These are phyloP conservation scores for Leccinum boreale DNA, from an alignment of 768 basidiomycete species.

Conservation along the genomic window DNA sequence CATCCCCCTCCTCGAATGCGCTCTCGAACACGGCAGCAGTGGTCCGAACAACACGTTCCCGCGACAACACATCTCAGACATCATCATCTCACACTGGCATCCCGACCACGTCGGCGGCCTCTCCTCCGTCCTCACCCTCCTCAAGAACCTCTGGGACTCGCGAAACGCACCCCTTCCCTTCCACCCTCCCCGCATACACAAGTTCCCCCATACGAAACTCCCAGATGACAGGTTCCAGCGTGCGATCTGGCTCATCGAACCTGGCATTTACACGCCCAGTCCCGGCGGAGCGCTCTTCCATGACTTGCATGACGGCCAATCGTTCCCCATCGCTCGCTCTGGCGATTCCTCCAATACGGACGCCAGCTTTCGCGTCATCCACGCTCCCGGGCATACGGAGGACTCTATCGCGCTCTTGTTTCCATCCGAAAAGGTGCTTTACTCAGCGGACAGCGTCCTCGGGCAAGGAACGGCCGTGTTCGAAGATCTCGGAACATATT, in stretches of 20 bases:
- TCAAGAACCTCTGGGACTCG: constrained; percentile 60
- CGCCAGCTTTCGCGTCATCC: constrained; percentile 55
- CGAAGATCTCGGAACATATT: constrained; percentile 72
- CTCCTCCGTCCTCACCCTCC: constrained; percentile 60
- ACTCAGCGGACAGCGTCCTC: constrained; percentile 89
- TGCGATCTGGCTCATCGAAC: constrained; percentile 36
- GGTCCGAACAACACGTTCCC: background rate
- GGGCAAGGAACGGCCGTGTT: constrained; percentile 91
- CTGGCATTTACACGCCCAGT: constrained; percentile 45
- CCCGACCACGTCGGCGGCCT: constrained; percentile 82
- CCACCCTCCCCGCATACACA: constrained; percentile 71
- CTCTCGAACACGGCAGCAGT: constrained; percentile 45
- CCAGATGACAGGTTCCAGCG: constrained; percentile 33
- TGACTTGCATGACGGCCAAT: constrained; percentile 55
- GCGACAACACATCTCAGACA: constrained; percentile 66
- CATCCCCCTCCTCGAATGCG: constrained; percentile 59
- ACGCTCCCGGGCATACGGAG: constrained; percentile 87
- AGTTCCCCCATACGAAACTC: constrained; percentile 47
- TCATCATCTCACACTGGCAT: constrained; percentile 91
- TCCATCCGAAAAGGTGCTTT: constrained; percentile 67
- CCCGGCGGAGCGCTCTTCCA: constrained; percentile 49
- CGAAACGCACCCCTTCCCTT: constrained; percentile 46
- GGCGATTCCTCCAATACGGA: background rate
- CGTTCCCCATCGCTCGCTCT: constrained; percentile 35
- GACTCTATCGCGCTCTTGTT: constrained; percentile 81